Evolutionary conservation across 2,329 filamentous ascomycete genomes (phyloP).

Genomic region (Biscogniauxia mediterranea): DNA sequence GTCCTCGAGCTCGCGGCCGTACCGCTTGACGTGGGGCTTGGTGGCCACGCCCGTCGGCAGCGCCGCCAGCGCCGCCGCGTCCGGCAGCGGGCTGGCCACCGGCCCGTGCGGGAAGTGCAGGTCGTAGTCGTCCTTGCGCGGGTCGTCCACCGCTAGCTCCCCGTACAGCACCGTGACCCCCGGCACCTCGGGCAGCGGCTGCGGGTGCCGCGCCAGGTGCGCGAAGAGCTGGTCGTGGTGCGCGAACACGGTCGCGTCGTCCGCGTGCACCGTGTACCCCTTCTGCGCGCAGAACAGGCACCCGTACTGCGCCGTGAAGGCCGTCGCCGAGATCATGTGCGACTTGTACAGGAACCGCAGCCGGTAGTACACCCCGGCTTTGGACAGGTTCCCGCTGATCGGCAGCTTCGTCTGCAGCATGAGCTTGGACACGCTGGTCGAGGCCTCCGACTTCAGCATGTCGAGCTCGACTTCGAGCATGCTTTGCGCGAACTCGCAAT

Average conservation of each 20-base stretch:
- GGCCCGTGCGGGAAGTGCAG: slow-evolving; percentile 36
- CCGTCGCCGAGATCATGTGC: slow-evolving; percentile 34
- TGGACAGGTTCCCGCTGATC: slow-evolving; percentile 36
- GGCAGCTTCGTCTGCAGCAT: neutral
- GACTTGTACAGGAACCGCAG: slow-evolving; percentile 43
- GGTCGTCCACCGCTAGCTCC: slow-evolving; percentile 16
- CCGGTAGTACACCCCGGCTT: slow-evolving; percentile 37
- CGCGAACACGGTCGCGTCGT: slow-evolving; percentile 42
- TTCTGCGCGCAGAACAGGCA: slow-evolving; percentile 40
- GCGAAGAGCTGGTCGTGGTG: slow-evolving; percentile 37
- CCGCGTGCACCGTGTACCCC: slow-evolving; percentile 35
- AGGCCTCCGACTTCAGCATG: slow-evolving; percentile 19
- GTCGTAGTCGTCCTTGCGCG: slow-evolving; percentile 34
- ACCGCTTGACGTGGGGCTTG: slow-evolving; percentile 36
- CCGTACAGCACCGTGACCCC: slow-evolving; percentile 40
- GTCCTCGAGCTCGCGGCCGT: slow-evolving; percentile 33
- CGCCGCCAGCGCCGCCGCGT: slow-evolving; percentile 20
- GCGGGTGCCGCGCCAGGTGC: slow-evolving; percentile 40
- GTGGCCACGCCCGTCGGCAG: slow-evolving; percentile 36
- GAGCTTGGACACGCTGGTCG: neutral
- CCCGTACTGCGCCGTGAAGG: slow-evolving; percentile 36
- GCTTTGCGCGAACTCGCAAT: slow-evolving; percentile 22
- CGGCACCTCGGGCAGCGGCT: slow-evolving; percentile 37
- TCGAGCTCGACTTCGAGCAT: slow-evolving; percentile 21
- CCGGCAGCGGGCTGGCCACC: slow-evolving; percentile 29